Conservation (phyloP, 352 stramenopile genomes). For the Pythium phragmiticola region DNA sequence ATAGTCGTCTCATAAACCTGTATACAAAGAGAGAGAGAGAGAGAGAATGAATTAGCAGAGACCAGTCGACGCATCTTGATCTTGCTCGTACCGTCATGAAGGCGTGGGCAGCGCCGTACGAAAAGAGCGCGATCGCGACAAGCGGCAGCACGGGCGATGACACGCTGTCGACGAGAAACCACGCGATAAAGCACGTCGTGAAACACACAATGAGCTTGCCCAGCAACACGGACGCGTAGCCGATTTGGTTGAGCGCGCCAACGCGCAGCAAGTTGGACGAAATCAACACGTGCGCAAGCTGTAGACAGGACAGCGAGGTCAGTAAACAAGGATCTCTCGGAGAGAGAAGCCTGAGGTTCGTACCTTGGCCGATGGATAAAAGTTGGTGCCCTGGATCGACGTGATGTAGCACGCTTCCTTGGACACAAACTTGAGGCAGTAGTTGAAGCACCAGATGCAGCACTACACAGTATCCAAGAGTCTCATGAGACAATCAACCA, state of each 20-base stretch:
- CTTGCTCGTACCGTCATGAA: slow-evolving; percentile 69
- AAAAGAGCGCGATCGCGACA: slow-evolving; percentile 64
- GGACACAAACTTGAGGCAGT: slow-evolving; percentile 81
- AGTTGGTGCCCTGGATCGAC: slow-evolving; percentile 75
- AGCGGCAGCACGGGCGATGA: slow-evolving; percentile 67
- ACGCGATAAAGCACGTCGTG: slow-evolving; percentile 61
- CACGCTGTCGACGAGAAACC: slow-evolving; percentile 70
- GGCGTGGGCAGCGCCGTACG: slow-evolving; percentile 72
- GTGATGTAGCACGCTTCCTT: slow-evolving; percentile 84
- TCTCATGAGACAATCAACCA: background rate
- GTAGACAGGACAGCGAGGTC: background rate
- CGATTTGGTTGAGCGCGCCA: slow-evolving; percentile 65
- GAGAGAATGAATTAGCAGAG: background rate
- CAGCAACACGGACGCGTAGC: slow-evolving; percentile 62
- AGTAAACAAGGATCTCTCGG: background rate
- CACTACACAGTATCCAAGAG: slow-evolving; percentile 35
- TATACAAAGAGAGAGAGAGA: background rate
- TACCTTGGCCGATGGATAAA: slow-evolving; percentile 78
- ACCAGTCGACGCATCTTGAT: background rate
- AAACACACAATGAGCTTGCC: slow-evolving; percentile 79
- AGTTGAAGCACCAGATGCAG: slow-evolving; percentile 85
- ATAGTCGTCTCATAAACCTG: slow-evolving; percentile 87
- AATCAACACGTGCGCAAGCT: slow-evolving; percentile 68
- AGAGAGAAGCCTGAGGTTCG: background rate
- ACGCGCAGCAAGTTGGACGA: slow-evolving; percentile 70